Base-by-base conservation (phyloP, 169 alveolate genomes). In the Cryptosporidium parvum region DNA sequence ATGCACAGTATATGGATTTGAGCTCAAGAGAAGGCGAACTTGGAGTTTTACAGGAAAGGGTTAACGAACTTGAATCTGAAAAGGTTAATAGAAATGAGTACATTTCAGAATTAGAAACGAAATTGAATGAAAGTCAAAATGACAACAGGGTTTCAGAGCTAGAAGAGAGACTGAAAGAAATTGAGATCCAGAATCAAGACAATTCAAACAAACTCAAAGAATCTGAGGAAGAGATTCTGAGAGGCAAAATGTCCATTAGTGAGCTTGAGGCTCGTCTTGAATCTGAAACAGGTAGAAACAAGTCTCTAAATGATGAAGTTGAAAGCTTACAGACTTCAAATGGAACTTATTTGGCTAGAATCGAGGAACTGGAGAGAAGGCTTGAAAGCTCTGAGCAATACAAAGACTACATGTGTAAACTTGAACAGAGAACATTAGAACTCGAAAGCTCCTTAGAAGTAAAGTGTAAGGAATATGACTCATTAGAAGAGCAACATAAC, bases 21-120 rank as follows among this genome's bases (percentile, higher is more conserved):
- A 80, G 68, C 39, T 70, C 84, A 2, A 70, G 39, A 14, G 75
- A 80, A 23, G 68, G 59, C 9, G 89, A 80, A 21, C 18, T 35
- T 59, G 52, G 33, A 4, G 23, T 8, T 26, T 16, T 80, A 42
- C 35, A 48, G 44, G 80, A 65, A 23, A 80, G 52, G 35, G 18
- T 29, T 29, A 31, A 33, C 5, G 67, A 80, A 4, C 56, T 80
- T 31, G 75, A 80, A 37, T 4, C 1, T 18, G 84, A 35, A 16
- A 42, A n/a, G 45, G 26, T 18, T n/a, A 39, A 39, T 42, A n/a
- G 26, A 26, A 29, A 35, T 35, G 70, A 72, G 51, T 37, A 37
- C 35, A 29, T 37, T n/a, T 26, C 51, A 6, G 72, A 65, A 21
- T 52, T 65, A 23, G 72, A 48, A 48, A 14, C 56, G 1, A 16